phyloP scores from a whole-genome alignment of 768 basidiomycete species.

The Psilocybe sp. region DNA sequence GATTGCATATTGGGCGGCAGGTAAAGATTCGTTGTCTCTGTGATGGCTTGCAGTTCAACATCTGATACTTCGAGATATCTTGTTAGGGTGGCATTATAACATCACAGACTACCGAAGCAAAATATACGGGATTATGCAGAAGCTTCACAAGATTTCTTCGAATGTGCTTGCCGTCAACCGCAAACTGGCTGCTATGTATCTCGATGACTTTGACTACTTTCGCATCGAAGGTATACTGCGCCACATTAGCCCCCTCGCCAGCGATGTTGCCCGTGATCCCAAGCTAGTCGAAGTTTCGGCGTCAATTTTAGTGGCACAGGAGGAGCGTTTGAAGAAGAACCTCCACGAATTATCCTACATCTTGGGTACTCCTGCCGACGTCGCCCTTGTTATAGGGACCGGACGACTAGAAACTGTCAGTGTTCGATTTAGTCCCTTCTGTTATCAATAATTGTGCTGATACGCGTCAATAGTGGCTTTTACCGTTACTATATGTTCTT shows the following conservation, averaged over 20 bases:
- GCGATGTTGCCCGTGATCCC: neutral
- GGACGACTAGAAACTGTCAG: conserved; percentile 19
- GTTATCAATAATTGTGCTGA: neutral
- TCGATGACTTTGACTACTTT: neutral
- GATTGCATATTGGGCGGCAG: conserved; percentile 26
- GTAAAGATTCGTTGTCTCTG: conserved; percentile 8
- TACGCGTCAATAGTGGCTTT: neutral
- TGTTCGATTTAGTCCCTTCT: neutral
- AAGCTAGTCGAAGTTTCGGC: conserved; percentile 9
- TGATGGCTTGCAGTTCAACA: neutral
- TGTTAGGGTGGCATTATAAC: conserved; percentile 19
- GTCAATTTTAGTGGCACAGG: conserved; percentile 1
- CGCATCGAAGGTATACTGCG: conserved; percentile 15
- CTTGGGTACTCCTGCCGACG: conserved; percentile 13
- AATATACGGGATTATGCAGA: conserved; percentile 12
- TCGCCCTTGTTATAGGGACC: conserved; percentile 13
- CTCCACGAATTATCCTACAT: conserved; percentile 14
- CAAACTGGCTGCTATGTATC: conserved; percentile 9
- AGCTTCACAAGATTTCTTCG: conserved; percentile 10
- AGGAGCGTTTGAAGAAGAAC: conserved; percentile 12
- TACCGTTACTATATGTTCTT: neutral
- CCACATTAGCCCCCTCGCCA: conserved; percentile 11
- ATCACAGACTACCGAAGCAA: conserved; percentile 13
- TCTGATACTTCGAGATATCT: neutral
- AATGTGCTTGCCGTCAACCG: conserved; percentile 14